Evolutionary conservation across 106 monocot genomes (phyloP).

Genomic region (Ottelia alismoides): DNA sequence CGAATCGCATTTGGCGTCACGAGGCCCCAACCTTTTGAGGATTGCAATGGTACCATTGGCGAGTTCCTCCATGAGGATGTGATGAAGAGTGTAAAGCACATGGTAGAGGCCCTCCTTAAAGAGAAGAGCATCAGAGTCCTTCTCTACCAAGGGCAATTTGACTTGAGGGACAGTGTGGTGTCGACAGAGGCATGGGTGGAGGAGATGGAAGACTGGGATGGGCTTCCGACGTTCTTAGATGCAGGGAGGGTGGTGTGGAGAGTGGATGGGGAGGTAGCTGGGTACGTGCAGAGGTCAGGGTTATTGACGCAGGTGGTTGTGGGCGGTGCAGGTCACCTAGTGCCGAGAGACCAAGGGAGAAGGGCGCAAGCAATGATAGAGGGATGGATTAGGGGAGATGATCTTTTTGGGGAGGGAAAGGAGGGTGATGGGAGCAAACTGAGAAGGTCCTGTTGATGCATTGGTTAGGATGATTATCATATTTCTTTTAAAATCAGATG

Average conservation of each 20-base stretch:
- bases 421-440: background rate
- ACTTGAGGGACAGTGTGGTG: slow-evolving; percentile 70
- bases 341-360: slow-evolving; percentile 52
- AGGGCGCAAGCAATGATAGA: slow-evolving; percentile 74
- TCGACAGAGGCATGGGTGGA: slow-evolving; percentile 78
- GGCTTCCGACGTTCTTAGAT: slow-evolving; percentile 32
- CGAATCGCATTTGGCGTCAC: slow-evolving; percentile 34
- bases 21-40: slow-evolving; percentile 20
- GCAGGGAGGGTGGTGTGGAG: slow-evolving; percentile 67
- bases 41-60: slow-evolving; percentile 38
- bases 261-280: slow-evolving; percentile 35
- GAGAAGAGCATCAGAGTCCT: slow-evolving; percentile 31
- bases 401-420: slow-evolving; percentile 15
- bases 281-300: slow-evolving; percentile 59
- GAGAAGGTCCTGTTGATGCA: too few relatives aligned
- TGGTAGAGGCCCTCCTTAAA: slow-evolving; percentile 54
- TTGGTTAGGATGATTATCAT: too few relatives aligned
- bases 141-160: slow-evolving; percentile 62
- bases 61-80: slow-evolving; percentile 34
- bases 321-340: slow-evolving; percentile 62
- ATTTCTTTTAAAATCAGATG: too few relatives aligned
- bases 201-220: slow-evolving; percentile 64
- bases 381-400: slow-evolving; percentile 56
- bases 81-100: slow-evolving; percentile 73
- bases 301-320: slow-evolving; percentile 46